A percentile compares a stretch with the other conserved stretches of the same genome.
These are phyloP conservation scores for Vitis riparia DNA, from an alignment of 164 flowering plant species.

Conservation along the genomic window DNA sequence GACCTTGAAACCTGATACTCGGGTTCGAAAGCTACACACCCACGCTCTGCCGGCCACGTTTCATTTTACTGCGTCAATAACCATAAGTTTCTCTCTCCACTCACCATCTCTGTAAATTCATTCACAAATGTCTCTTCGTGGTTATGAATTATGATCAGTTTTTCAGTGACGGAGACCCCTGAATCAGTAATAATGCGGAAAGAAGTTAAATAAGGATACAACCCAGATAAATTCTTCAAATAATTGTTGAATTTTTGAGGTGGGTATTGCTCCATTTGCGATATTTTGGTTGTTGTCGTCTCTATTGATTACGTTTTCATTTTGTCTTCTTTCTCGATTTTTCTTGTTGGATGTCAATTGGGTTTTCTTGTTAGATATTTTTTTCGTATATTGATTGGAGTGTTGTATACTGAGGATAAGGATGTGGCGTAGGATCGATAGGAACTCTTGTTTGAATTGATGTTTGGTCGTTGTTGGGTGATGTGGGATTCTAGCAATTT, in stretches of 20 bases:
- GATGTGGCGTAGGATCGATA: conserved; percentile 36
- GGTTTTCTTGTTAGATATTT: conserved; percentile 4
- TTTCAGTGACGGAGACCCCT: too few relatives aligned
- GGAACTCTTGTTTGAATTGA: conserved; percentile 20
- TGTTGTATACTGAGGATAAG: conserved; percentile 21
- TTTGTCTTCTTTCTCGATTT: not conserved
- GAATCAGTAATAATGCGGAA: too few relatives aligned
- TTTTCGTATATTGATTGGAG: not conserved
- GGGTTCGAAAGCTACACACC: too few relatives aligned
- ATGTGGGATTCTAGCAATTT: conserved; percentile 21
- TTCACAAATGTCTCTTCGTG: too few relatives aligned
- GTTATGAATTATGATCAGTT: too few relatives aligned
- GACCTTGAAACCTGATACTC: too few relatives aligned
- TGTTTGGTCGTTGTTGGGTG: conserved; percentile 7
- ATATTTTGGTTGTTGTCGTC: not conserved
- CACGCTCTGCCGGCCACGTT: too few relatives aligned
- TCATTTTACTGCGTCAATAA: too few relatives aligned
- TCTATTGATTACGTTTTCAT: not conserved
- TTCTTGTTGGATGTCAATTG: not conserved
- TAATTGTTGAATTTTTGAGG: not conserved
- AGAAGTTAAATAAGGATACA: too few relatives aligned
- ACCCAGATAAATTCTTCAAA: too few relatives aligned
- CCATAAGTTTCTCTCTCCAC: too few relatives aligned
- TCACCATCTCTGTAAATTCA: too few relatives aligned
- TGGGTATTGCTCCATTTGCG: not conserved